Base-by-base conservation (phyloP, 352 stramenopile genomes). In the Globisporangium acanthophoron region DNA sequence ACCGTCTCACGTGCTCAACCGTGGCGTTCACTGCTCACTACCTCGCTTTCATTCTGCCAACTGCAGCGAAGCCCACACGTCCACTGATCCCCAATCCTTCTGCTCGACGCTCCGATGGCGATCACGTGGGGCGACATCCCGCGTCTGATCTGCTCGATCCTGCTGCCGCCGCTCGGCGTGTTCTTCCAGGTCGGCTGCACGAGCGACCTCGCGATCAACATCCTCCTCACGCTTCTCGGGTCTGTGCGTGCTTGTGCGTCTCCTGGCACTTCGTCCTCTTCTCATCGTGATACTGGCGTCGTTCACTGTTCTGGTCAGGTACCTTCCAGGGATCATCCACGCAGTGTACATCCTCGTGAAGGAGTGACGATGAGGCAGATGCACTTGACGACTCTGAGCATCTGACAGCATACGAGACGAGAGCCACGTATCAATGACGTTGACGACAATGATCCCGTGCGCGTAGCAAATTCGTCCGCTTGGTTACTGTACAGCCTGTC, bases 341-440 rank as follows among this genome's bases (percentile, higher is more conserved):
- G 80, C 80, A 9, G 76, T 90, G 29, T 90, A 90, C 62, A 90
- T 90, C 51, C 69, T 90, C 31, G 70, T 87, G 45, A 84, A 77
- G 67, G 69, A 89, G 65, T 90, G 77, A 61, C 6, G 41, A 21
- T 4, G 41, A 6, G 16, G 16, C 16, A 16, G 16, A 21, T 47
- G 41, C 33, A 11, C 33, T 37, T 37, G 33, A 37, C 33, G 33
- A 27, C 24, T 27, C 24, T 27, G 24, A 27, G 24, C 24, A 27
- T 27, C 24, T 27, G 24, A 27, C 24, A 27, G 24, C 24, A 27
- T 27, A 1, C 24, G 24, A 27, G 24, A 27, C 24, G 24, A 27
- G 24, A 27, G 24, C 24, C 24, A 27, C 24, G 24, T 27, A 27
- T 27, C 24, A 27, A 27, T 27, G 24, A 27, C 24, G 24, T 27